Evolutionary conservation across 345 rosid genomes (phyloP).

Genomic region (Arabidopsis arenosa): DNA sequence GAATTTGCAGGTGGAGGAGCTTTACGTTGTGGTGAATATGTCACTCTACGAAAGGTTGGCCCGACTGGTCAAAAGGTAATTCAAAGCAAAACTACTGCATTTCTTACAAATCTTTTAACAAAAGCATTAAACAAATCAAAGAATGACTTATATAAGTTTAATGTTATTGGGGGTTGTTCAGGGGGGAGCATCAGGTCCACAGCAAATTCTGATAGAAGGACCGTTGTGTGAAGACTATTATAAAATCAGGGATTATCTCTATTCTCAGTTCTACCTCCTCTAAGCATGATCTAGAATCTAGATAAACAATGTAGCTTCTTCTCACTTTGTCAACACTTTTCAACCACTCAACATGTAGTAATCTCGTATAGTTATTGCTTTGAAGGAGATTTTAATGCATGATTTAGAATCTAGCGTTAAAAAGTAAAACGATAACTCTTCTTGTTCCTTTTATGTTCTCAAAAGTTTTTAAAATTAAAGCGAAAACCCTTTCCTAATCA

Average conservation of each 20-base stretch:
- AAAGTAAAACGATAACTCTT: background rate
- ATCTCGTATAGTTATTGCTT: background rate
- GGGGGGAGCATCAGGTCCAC: slow-evolving; percentile 88
- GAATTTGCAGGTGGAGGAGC: slow-evolving; percentile 97
- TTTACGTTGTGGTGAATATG: slow-evolving; percentile 86
- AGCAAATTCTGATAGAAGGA: slow-evolving; percentile 90
- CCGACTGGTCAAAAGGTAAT: slow-evolving; percentile 78
- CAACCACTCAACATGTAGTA: slow-evolving; percentile 13
- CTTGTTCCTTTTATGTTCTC: too few relatives aligned
- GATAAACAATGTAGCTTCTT: background rate
- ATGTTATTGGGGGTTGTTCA: slow-evolving; percentile 29
- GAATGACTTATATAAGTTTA: background rate
- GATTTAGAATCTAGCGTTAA: too few relatives aligned
- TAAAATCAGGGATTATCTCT: slow-evolving; percentile 79
- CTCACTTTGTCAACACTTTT: background rate
- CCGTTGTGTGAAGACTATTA: slow-evolving; percentile 94
- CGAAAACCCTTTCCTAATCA: too few relatives aligned
- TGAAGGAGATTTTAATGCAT: too few relatives aligned
- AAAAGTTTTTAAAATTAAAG: too few relatives aligned
- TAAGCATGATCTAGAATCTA: slow-evolving; percentile 16
- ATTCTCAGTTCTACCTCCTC: slow-evolving; percentile 90
- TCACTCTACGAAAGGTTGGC: slow-evolving; percentile 85
- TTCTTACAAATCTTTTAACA: background rate
- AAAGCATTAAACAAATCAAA: slow-evolving; percentile 1
- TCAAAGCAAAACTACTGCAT: slow-evolving; percentile 10